These are phyloP conservation scores for Xylariaceae sp. DNA, from an alignment of 2,329 filamentous ascomycete genomes.

Conservation along the genomic window DNA sequence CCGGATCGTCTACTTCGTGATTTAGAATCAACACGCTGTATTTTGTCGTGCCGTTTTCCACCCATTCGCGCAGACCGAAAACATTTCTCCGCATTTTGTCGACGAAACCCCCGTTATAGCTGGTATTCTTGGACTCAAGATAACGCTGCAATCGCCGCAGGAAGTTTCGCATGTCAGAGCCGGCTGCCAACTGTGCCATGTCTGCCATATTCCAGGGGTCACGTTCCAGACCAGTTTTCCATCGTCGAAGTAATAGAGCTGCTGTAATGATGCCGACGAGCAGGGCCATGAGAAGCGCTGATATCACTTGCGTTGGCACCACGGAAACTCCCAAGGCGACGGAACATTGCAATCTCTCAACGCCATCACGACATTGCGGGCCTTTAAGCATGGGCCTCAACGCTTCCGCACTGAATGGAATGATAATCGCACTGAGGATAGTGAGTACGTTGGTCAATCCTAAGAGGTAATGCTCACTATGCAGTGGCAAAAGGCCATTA, in stretches of 20 bases:
- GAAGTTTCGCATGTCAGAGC: slow-evolving; percentile 17
- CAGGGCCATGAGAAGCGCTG: slow-evolving; percentile 32
- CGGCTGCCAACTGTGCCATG: slow-evolving; percentile 32
- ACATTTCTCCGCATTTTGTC: slow-evolving; percentile 24
- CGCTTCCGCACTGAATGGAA: slow-evolving; percentile 38
- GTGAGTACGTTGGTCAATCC: slow-evolving; percentile 35
- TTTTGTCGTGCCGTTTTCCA: slow-evolving; percentile 19
- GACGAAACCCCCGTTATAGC: slow-evolving; percentile 18
- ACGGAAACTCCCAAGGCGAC: slow-evolving; percentile 34
- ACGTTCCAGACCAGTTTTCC: slow-evolving; percentile 35
- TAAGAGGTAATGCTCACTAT: slow-evolving; percentile 34
- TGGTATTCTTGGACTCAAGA: neutral
- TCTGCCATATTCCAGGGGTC: slow-evolving; percentile 39
- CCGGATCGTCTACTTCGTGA: neutral
- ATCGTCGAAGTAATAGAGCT: slow-evolving; percentile 28
- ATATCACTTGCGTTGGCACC: slow-evolving; percentile 29
- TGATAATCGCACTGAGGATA: slow-evolving; percentile 32
- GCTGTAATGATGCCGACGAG: slow-evolving; percentile 29
- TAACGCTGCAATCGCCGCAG: slow-evolving; percentile 19
- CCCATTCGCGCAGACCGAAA: slow-evolving; percentile 22
- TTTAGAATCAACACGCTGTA: slow-evolving; percentile 24
- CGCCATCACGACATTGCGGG: slow-evolving; percentile 24
- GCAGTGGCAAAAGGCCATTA: slow-evolving; percentile 32
- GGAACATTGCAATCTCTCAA: slow-evolving; percentile 27
- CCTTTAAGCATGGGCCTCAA: slow-evolving; percentile 36